Evolutionary conservation across 2,329 filamentous ascomycete species (phyloP), one percentile per base, ranked within the genome.

Genomic region (Penicillium sp.): DNA sequence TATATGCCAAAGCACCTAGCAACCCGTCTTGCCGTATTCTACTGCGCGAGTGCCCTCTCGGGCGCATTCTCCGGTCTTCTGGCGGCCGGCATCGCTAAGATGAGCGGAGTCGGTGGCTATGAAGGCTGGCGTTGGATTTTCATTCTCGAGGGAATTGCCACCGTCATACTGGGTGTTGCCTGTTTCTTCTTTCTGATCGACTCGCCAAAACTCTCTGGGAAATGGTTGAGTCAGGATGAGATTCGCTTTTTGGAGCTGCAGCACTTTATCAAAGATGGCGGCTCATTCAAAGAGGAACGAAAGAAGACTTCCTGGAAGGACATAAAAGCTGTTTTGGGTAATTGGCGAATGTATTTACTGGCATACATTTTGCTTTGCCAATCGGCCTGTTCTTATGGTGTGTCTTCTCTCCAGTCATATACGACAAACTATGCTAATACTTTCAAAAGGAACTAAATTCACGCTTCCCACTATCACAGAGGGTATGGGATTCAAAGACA

Each of bases 101-200:
- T 80, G 74, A 70, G 75, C 39, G 78, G 78, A 3, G 66, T 76
- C 4, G 73, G 70, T 4, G 74, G 75, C 0, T 69, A 69, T 32
- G 65, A 66, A 15, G 76, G 75, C 18, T 79, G 77, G 77, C 65
- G 75, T 18, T 78, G 77, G 77, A 77, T 78, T 47, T 77, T 78
- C 50, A 73, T 78, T 5, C 62, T 78, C 7, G 78, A 80, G 58
- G 78, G 78, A 3, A 58, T 78, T 5, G 61, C 68, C 9, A 78
- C 74, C 8, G 61, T 76, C 5, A 46, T 74, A 3, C 61, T 78
- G 4, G 75, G 73, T 2, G 52, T 71, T 8, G 36, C 65, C 1
- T 71, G 72, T 18, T 78, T 73, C 56, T 75, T 73, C 49, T 60
- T 73, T 26, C 70, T 79, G 4, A 69, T 71, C 17, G 76, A 80